Evolutionary conservation across 768 basidiomycete genomes (phyloP), one percentile per base, ranked within the genome.

Genomic region (Auricularia sp.): DNA sequence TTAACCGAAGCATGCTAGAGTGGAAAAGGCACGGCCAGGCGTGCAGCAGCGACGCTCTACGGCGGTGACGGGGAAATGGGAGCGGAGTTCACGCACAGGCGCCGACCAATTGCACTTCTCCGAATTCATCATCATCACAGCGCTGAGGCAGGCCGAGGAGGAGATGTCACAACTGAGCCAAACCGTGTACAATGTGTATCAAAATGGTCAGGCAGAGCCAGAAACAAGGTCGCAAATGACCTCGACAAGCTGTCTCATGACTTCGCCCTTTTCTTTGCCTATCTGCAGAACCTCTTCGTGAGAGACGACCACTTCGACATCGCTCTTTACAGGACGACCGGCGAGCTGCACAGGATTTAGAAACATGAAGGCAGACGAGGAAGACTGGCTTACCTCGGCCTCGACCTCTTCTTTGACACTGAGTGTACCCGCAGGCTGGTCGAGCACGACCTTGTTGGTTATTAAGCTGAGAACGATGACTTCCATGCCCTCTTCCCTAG

Each of bases 401-500:
- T 85, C 81, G 1, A 93, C 88, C 70, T 90, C 89, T 7, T 85
- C 87, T 67, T 81, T 83, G 58, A 92, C 86, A 65, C 85, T 87
- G 63, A 83, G 75, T 72, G 90, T 87, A 56, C 73, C 79, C 10
- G 83, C 80, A 0, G 85, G 86, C 29, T 29, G 24, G 7, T 59
- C 56, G 65, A 90, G 85, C 56, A 92, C 86, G 11, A 95, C 94
- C 70, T 82, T 80, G 76, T 95, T 95, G 34, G 92, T 94, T 34
- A 93, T 89, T 64, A 95, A 80, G 68, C 89, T 93, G 54, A 95
- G 77, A 3, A 89, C 92, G 75, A 90, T 78, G 62, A 89, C 84
- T 63, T 89, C 82, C 64, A 95, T 69, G 0, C 87, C 88, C 70
- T 87, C 88, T 71, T 92, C 86, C 61, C 85, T 76, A 8, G 89